Base-by-base conservation (phyloP, 192 early-diverging fungal species). In the Borealophlyctis nickersoniae region DNA sequence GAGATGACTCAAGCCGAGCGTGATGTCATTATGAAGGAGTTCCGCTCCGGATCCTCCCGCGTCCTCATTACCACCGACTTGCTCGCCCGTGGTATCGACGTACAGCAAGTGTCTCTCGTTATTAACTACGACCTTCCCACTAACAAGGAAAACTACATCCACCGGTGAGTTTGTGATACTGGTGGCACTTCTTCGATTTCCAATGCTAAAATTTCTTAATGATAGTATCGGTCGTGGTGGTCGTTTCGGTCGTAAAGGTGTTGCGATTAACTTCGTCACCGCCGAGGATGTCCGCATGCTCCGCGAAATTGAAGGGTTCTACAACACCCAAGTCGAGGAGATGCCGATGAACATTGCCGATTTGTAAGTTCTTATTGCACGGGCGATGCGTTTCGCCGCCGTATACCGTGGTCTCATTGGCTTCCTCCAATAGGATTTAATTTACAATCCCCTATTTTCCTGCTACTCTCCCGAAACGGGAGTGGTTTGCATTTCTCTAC, bases 221-320 rank as follows among this genome's bases (percentile, higher is more conserved):
- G n/a, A 14, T 36, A 60, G 72, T 77, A 99, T 99, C 78, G 96
- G 96, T 88, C 91, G 96, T 85, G 90, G 91, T 88, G 95, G 96
- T 85, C 95, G 96, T 88, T 99, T 98, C 86, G 96, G 96, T 77
- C 91, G 96, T 77, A 99, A 98, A 87, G 96, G 96, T 87, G 95
- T 99, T 70, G 93, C 95, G 63, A 96, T 98, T 85, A 98, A 98
- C 87, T 98, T 99, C 84, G 94, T 99, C 65, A 88, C 92, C 56
- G 86, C 85, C 73, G 94, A 99, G n/a, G 97, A 99, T 77, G 87
- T 91, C 57, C 80, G 82, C 58, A 89, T 89, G 76, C 84, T 96
- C 73, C 86, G 90, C 30, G 84, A 88, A 39, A 90, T 92, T 77
- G 95, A 97, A 80, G 77, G 87, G 75, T 94, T 91, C 88, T 99